Evolutionary conservation across 2,329 filamentous ascomycete genomes (phyloP).

Genomic region (Pseudogymnoascus sp.): DNA sequence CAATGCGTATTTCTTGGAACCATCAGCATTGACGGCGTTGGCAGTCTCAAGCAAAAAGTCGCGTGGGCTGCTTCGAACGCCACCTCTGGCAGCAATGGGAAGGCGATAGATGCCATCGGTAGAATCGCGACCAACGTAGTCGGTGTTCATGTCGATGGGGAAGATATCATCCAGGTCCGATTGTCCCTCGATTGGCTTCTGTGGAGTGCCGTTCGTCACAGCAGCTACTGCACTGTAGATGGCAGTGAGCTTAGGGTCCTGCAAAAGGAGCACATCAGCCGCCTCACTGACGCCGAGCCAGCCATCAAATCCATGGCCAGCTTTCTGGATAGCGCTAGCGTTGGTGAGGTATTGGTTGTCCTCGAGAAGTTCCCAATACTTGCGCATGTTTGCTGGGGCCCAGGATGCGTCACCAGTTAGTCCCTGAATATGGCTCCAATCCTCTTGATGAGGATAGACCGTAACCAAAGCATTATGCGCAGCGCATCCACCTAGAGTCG

Average conservation of each 20-base stretch:
- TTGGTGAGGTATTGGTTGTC: slow-evolving; percentile 34
- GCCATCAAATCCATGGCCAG: slow-evolving; percentile 36
- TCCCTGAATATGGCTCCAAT: slow-evolving; percentile 34
- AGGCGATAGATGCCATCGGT: slow-evolving; percentile 20
- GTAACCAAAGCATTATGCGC: slow-evolving; percentile 31
- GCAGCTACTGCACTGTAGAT: slow-evolving; percentile 17
- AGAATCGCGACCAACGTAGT: slow-evolving; percentile 15
- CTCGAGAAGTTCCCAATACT: slow-evolving; percentile 36
- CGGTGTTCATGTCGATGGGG: slow-evolving; percentile 20
- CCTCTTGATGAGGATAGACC: slow-evolving; percentile 33
- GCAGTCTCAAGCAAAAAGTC: slow-evolving; percentile 21
- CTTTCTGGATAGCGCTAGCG: slow-evolving; percentile 24
- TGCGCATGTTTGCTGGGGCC: slow-evolving; percentile 33
- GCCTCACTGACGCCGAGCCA: slow-evolving; percentile 24
- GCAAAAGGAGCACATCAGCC: slow-evolving; percentile 12
- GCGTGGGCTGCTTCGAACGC: slow-evolving; percentile 18
- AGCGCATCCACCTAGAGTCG: slow-evolving; percentile 32
- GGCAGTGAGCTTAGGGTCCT: slow-evolving; percentile 17
- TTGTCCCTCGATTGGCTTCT: slow-evolving; percentile 10
- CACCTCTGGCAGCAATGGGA: slow-evolving; percentile 16
- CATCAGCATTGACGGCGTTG: slow-evolving; percentile 18
- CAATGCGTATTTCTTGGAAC: slow-evolving; percentile 18
- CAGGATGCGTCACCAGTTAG: slow-evolving; percentile 38
- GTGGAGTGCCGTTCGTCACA: slow-evolving; percentile 13
- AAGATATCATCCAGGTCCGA: slow-evolving; percentile 13